Percentiles rank a stretch among this genome's conserved stretches.
Evolutionary conservation across 345 rosid genomes (phyloP).

Genomic region (Trapa incisa): DNA sequence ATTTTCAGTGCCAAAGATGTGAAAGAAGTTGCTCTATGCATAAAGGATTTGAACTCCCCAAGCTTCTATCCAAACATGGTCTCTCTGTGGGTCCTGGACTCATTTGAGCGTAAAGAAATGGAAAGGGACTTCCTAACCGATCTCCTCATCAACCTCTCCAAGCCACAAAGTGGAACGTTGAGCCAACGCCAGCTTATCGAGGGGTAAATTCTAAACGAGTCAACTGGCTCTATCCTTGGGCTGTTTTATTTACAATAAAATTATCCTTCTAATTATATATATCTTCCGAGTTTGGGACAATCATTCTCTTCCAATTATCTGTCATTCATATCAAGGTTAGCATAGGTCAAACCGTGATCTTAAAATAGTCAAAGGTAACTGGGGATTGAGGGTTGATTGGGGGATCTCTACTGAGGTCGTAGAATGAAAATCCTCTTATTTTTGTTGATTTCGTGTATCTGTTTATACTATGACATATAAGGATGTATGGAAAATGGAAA

Average conservation of each 20-base stretch:
- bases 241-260: no score
- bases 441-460: neutral
- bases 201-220: slow-evolving; percentile 41
- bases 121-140: slow-evolving; percentile 73
- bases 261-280: no score
- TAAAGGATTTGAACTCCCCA: slow-evolving; percentile 67
- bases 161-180: slow-evolving; percentile 34
- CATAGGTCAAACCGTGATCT: neutral
- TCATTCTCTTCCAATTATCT: no score
- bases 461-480: neutral
- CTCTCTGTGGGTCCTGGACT: slow-evolving; percentile 85
- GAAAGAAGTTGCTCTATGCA: slow-evolving; percentile 72
- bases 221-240: neutral
- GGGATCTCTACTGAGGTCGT: neutral
- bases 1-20: slow-evolving; percentile 82
- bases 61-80: slow-evolving; percentile 81
- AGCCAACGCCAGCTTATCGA: slow-evolving; percentile 39
- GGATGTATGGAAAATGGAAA: no score
- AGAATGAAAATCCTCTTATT: neutral
- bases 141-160: slow-evolving; percentile 65
- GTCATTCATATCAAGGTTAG: no score
- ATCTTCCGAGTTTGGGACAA: no score
- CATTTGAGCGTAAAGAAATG: slow-evolving; percentile 84
- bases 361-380: neutral
- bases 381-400: neutral